Evolutionary conservation across 495 filamentous ascomycete species (phyloP).

Genomic region (Chaetomium fimeti): DNA sequence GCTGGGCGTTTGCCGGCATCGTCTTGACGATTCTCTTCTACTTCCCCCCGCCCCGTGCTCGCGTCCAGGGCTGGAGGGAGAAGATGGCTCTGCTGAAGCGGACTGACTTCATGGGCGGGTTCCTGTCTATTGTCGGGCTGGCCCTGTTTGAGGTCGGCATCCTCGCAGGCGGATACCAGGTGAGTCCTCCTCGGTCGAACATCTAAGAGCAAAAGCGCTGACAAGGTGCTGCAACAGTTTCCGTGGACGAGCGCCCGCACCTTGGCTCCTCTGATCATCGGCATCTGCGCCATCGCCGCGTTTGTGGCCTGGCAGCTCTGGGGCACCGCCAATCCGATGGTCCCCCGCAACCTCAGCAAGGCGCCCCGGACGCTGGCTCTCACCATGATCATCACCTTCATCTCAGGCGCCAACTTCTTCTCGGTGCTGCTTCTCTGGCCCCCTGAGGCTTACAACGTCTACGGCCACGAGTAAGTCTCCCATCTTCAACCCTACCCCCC

Average conservation of each 20-base stretch:
- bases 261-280: conserved; percentile 58
- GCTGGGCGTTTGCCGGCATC: conserved; percentile 62
- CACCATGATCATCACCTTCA: conserved; percentile 70
- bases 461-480: conserved; percentile 57
- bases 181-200: conserved; percentile 5
- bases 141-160: conserved; percentile 65
- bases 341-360: conserved; percentile 61
- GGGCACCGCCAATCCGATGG: conserved; percentile 63
- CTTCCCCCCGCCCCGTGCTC: conserved; percentile 60
- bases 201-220: not conserved
- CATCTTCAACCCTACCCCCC: not conserved
- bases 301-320: conserved; percentile 66
- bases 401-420: conserved; percentile 74
- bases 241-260: conserved; percentile 42
- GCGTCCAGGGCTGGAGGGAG: conserved; percentile 49
- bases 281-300: conserved; percentile 52
- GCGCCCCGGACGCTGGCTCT: conserved; percentile 61
- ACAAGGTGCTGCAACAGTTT: conserved; percentile 21
- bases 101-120: conserved; percentile 66
- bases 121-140: conserved; percentile 64
- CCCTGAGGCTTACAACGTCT: conserved; percentile 70
- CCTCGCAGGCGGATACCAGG: conserved; percentile 67
- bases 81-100: conserved; percentile 53
- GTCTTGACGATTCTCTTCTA: conserved; percentile 64
- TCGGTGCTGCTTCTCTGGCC: conserved; percentile 73